Evolutionary conservation across 139 green algal species (phyloP).

Genomic region (Deuterostichococcus epilithicus): DNA sequence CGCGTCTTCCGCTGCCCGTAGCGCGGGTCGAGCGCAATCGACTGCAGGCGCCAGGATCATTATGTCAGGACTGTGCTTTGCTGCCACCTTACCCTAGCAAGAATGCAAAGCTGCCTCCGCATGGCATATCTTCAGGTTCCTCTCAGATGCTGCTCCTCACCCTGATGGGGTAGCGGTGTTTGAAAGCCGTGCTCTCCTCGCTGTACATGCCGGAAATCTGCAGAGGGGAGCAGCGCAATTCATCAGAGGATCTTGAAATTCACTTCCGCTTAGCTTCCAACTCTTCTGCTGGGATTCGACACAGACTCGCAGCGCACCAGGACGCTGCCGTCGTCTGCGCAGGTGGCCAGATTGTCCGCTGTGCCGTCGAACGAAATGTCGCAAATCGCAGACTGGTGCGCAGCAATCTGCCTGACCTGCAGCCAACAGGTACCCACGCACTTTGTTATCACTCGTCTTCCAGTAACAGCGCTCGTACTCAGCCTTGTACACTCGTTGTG

Average conservation of each 20-base stretch:
- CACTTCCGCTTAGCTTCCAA: background rate
- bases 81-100: background rate
- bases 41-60: constrained; percentile 38
- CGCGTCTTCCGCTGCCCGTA: constrained; percentile 62
- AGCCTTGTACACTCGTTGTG: background rate
- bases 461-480: background rate
- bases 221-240: background rate
- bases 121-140: background rate
- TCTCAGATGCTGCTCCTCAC: constrained; percentile 22
- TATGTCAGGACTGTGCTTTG: constrained; percentile 11
- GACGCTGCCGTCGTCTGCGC: constrained; percentile 74
- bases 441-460: background rate
- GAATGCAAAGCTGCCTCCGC: constrained; percentile 2
- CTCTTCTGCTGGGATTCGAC: background rate
- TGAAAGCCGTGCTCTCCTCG: constrained; percentile 43
- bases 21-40: constrained; percentile 79
- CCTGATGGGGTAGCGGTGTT: constrained; percentile 52
- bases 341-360: constrained; percentile 76
- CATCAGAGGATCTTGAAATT: background rate
- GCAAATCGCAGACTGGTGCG: constrained; percentile 61
- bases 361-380: constrained; percentile 77
- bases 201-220: constrained; percentile 65
- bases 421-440: background rate
- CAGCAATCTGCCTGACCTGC: constrained; percentile 49
- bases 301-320: constrained; percentile 38